These are phyloP conservation scores for Agaricales sp. DNA, from an alignment of 1,284 basidiomycete genomes.

Conservation along the genomic window DNA sequence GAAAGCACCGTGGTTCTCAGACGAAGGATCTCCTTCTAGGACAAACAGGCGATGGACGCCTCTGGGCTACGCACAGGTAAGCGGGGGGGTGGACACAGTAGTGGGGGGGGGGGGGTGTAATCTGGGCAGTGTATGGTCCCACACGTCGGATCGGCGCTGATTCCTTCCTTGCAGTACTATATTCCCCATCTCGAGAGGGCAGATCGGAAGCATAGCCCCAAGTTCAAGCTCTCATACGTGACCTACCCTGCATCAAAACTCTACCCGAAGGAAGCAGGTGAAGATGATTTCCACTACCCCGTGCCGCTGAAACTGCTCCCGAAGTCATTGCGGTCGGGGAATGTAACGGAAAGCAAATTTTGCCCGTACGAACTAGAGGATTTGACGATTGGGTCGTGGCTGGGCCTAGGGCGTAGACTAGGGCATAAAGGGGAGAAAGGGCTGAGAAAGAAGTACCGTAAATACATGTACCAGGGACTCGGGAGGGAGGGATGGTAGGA, in stretches of 20 bases:
- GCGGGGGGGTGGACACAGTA: constrained; percentile 12
- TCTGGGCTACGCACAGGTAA: constrained; percentile 75
- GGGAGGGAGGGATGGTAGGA: constrained; percentile 22
- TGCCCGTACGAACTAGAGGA: constrained; percentile 65
- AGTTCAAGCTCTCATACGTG: constrained; percentile 72
- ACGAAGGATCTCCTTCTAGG: constrained; percentile 59
- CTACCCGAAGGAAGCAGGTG: constrained; percentile 21
- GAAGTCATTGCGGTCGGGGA: constrained; percentile 33
- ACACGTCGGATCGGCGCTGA: constrained; percentile 4
- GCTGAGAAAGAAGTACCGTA: constrained; percentile 54
- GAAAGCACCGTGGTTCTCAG: constrained; percentile 49
- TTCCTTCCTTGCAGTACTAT: constrained; percentile 47
- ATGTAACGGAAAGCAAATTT: constrained; percentile 33
- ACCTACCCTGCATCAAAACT: constrained; percentile 43
- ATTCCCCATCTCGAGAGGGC: constrained; percentile 55
- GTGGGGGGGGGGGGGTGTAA: constrained; percentile 1
- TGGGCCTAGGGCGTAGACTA: constrained; percentile 58
- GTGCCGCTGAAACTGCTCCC: constrained; percentile 65
- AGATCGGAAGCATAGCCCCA: constrained; percentile 43
- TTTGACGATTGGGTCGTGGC: constrained; percentile 73
- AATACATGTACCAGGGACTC: constrained; percentile 60
- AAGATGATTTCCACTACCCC: constrained; percentile 30
- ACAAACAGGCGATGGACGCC: constrained; percentile 61
- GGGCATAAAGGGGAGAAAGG: constrained; percentile 43
- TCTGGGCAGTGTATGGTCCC: too few relatives aligned